phyloP scores from a whole-genome alignment of 768 basidiomycete genomes.

The Hydnum rufescens region DNA sequence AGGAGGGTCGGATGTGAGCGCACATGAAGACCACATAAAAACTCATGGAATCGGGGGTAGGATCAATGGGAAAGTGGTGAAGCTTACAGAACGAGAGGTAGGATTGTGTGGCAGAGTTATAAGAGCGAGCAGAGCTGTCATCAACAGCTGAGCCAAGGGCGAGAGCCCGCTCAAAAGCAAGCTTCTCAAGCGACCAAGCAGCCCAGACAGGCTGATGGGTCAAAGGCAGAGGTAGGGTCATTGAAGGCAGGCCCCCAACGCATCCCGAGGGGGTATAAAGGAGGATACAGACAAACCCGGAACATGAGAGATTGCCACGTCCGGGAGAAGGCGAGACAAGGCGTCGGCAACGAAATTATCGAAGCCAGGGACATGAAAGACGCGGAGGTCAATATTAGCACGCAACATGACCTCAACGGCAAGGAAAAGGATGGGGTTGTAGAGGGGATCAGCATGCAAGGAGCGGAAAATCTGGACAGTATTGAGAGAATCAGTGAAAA shows the following conservation, averaged over 20 bases:
- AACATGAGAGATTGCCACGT: not conserved
- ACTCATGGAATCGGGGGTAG: no score
- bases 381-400: conserved; percentile 11
- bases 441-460: conserved; percentile 12
- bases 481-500: conserved; percentile 19
- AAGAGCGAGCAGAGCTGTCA: no score
- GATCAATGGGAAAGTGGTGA: no score
- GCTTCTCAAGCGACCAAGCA: no score
- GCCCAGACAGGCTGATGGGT: no score
- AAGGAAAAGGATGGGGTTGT: conserved; percentile 15
- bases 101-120: no score
- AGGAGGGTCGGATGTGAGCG: no score
- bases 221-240: no score
- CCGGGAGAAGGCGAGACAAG: conserved; percentile 10
- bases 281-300: conserved; percentile 6
- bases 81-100: no score
- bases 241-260: conserved; percentile 11
- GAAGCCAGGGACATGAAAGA: conserved; percentile 14
- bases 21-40: no score
- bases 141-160: no score
- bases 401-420: conserved; percentile 12
- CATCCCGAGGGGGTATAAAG: conserved; percentile 11
- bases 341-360: conserved; percentile 12
- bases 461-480: conserved; percentile 20
- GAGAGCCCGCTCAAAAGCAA: no score